These are phyloP conservation scores for Cornus florida DNA, from an alignment of 148 eudicot species.

Conservation along the genomic window DNA sequence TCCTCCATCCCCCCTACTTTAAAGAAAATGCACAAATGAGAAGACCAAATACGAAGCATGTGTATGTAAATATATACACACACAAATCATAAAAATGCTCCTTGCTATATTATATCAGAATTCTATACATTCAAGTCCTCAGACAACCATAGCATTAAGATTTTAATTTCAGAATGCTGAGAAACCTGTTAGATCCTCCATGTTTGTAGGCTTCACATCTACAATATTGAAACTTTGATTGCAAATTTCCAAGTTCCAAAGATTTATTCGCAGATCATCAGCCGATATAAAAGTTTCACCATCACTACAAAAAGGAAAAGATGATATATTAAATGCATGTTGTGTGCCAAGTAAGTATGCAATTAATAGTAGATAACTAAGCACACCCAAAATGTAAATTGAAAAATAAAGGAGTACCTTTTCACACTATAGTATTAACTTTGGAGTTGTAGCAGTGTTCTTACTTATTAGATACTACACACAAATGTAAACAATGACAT, in stretches of 20 bases:
- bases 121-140: too few species aligned
- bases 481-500: too few species aligned
- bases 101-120: not conserved
- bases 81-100: not conserved
- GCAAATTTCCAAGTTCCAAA: slow-evolving; percentile 89
- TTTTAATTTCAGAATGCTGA: not conserved
- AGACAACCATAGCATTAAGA: too few species aligned
- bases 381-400: not conserved
- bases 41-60: too few species aligned
- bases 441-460: not conserved
- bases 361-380: not conserved
- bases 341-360: not conserved
- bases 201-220: slow-evolving; percentile 82
- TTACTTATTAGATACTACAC: too few species aligned
- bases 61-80: too few species aligned
- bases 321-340: not conserved
- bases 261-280: slow-evolving; percentile 86
- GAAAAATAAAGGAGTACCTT: not conserved
- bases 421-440: not conserved
- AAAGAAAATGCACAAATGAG: too few species aligned
- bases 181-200: slow-evolving; percentile 84
- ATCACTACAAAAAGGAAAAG: slow-evolving; percentile 44
- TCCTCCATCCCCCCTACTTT: too few species aligned
- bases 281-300: slow-evolving; percentile 92
- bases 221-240: slow-evolving; percentile 87